A percentile compares a stretch with the other conserved stretches of the same genome.
Evolutionary conservation across 768 basidiomycete genomes (phyloP).

Genomic region (Panaeolus cyanescens): DNA sequence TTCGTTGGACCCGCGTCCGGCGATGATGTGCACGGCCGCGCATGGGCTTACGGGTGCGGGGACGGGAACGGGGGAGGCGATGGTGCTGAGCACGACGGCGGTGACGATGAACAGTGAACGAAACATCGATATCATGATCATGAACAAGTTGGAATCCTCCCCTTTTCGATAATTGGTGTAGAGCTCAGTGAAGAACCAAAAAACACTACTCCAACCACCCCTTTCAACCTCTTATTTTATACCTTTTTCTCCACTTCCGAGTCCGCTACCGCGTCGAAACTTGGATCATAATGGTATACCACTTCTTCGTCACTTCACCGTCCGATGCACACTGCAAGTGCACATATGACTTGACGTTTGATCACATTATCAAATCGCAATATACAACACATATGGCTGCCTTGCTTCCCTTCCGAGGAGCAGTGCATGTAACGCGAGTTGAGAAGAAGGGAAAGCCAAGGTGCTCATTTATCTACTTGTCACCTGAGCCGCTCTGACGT

Average conservation of each 20-base stretch:
- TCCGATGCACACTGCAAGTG: too few species aligned
- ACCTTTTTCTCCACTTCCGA: neutral
- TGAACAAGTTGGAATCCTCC: too few species aligned
- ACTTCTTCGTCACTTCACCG: too few species aligned
- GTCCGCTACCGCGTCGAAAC: neutral
- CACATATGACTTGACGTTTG: neutral
- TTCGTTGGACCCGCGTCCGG: conserved; percentile 20
- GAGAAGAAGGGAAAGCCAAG: too few species aligned
- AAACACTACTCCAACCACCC: too few species aligned
- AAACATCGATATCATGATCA: too few species aligned
- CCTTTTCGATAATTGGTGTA: neutral
- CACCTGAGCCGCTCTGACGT: too few species aligned
- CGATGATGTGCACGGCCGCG: conserved; percentile 22
- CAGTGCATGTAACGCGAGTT: too few species aligned
- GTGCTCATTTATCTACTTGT: too few species aligned
- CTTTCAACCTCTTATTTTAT: too few species aligned
- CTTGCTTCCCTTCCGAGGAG: too few species aligned
- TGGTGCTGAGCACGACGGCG: neutral
- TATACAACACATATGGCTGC: too few species aligned
- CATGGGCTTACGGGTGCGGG: conserved; percentile 19
- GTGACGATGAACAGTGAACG: neutral
- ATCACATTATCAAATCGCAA: neutral
- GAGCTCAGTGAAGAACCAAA: neutral
- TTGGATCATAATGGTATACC: neutral
- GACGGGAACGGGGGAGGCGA: conserved; percentile 8